Conservation (phyloP, 2,329 filamentous ascomycete species). For the Cladosporium phlei region DNA sequence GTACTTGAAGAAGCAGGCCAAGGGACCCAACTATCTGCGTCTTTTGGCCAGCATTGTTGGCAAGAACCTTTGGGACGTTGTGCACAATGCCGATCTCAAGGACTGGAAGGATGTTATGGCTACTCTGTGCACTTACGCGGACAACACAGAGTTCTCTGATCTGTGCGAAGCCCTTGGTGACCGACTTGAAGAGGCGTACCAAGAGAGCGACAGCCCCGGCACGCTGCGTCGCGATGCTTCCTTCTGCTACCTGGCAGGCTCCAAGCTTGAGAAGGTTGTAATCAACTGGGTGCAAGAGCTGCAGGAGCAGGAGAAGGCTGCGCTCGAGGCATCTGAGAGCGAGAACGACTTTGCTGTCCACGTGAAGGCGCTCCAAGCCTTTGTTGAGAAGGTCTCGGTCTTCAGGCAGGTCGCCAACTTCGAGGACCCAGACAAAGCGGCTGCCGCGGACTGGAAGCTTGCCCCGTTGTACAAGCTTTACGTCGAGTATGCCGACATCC, state of each 20-base stretch:
- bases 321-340: slow-evolving; percentile 58
- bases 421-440: slow-evolving; percentile 67
- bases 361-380: slow-evolving; percentile 78
- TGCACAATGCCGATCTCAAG: slow-evolving; percentile 86
- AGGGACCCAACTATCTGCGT: slow-evolving; percentile 85
- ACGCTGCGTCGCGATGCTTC: slow-evolving; percentile 75
- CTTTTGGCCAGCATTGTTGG: slow-evolving; percentile 85
- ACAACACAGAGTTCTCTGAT: slow-evolving; percentile 85
- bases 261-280: slow-evolving; percentile 95
- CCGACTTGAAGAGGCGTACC: slow-evolving; percentile 68
- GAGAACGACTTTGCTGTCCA: slow-evolving; percentile 90
- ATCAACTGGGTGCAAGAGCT: slow-evolving; percentile 90
- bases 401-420: slow-evolving; percentile 95
- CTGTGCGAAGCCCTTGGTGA: slow-evolving; percentile 94
- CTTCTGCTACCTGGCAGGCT: slow-evolving; percentile 93
- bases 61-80: slow-evolving; percentile 97
- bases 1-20: slow-evolving; percentile 78
- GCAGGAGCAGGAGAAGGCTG: slow-evolving; percentile 73
- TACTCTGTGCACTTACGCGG: slow-evolving; percentile 89
- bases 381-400: slow-evolving; percentile 97
- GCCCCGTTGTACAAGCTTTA: slow-evolving; percentile 88
- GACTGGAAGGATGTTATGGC: slow-evolving; percentile 99
- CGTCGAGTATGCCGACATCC: slow-evolving; percentile 91
- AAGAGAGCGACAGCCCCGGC: slow-evolving; percentile 45
- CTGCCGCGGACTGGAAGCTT: slow-evolving; percentile 82